Evolutionary conservation across 495 filamentous ascomycete species (phyloP), one percentile per base, ranked within the genome.

Genomic region (Penicillium dipodomyicola): DNA sequence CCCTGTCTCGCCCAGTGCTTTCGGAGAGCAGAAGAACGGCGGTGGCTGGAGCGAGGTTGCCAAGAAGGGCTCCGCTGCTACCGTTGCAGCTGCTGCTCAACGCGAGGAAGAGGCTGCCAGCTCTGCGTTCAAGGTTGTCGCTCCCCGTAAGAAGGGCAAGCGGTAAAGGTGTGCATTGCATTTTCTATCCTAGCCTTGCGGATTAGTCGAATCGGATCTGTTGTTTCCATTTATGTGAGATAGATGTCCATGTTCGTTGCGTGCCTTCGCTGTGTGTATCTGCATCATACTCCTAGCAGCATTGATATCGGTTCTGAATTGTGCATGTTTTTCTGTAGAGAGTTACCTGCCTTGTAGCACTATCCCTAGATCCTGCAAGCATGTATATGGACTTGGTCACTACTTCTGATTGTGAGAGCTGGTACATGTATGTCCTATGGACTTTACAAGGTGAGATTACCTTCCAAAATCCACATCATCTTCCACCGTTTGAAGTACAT

Each of bases 11-110:
- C 66, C 68, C 22, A 77, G 78, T 49, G 73, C 67, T 2, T 77
- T 75, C 43, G 74, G 72, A 3, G 75, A 77, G 40, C 67, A 72
- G 61, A 73, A 70, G 52, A 77, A 68, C 52, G 73, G 73, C 19
- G 88, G 90, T 54, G 94, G 94, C 25, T 97, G 94, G 94, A 96
- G 83, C 65, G 95, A 97, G 76, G 94, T 98, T 61, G 94, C 94
- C 9, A 97, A 97, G 84, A 96, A 96, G 81, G 83, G 84, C 6
- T 80, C 66, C 8, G 54, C 66, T 27, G 62, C 61, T 14, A 58
- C 50, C 14, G 47, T 59, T 56, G 45, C 79, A 25, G 66, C 74
- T 11, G 80, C 77, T 61, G 70, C 72, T 15, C 70, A 64, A 20
- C 77, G 76, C 14, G 72, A 81, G 62, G 81, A 83, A 58, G 77